phyloP scores from a whole-genome alignment of 371 early-diverging fungal species.

The Apophysomyces trapeziformis region DNA sequence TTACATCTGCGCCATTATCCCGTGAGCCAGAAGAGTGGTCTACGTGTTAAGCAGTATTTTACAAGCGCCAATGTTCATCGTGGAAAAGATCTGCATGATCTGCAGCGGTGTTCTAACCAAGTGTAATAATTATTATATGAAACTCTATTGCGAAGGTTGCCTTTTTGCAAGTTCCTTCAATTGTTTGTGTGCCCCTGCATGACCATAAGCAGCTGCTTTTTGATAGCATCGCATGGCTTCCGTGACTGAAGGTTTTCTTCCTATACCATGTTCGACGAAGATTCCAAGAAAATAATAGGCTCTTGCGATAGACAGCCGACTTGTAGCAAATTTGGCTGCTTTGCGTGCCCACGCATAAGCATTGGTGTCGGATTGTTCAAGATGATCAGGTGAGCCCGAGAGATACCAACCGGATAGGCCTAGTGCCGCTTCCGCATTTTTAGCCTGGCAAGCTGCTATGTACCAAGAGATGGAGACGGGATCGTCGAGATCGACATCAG shows the following conservation, averaged over 20 bases:
- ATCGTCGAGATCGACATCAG: constrained; percentile 79
- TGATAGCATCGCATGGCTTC: constrained; percentile 72
- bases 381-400: constrained; percentile 72
- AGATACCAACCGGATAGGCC: constrained; percentile 90
- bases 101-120: no score
- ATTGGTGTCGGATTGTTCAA: constrained; percentile 76
- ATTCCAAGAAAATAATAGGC: constrained; percentile 82
- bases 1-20: no score
- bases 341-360: constrained; percentile 89
- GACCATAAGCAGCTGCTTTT: constrained; percentile 68
- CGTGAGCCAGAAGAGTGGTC: no score
- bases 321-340: constrained; percentile 56
- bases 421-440: constrained; percentile 79
- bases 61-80: no score
- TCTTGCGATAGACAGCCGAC: constrained; percentile 54
- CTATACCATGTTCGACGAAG: constrained; percentile 75
- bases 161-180: not conserved
- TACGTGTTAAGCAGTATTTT: no score
- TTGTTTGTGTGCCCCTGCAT: constrained; percentile 7
- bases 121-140: no score
- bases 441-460: constrained; percentile 83
- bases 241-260: constrained; percentile 26
- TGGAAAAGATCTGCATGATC: no score
- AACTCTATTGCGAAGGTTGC: no score
- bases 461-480: constrained; percentile 93